Conservation (phyloP, 1,139 yeast genomes). For the Pneumocystis oryctolagi region DNA sequence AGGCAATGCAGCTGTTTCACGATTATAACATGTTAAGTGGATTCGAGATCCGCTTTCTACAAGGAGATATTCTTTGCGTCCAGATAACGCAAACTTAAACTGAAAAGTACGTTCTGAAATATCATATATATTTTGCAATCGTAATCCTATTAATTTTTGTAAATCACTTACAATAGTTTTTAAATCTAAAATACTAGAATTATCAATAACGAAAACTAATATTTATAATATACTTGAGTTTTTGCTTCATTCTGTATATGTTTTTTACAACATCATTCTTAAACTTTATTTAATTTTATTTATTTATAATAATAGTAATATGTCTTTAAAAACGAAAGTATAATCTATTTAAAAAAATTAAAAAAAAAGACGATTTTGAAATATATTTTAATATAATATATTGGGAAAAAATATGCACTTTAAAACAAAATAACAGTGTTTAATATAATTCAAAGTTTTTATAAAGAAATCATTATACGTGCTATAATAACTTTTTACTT, state of each 20-base stretch:
- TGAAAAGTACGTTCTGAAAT: slow-evolving; percentile 59
- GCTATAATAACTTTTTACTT: too few species aligned
- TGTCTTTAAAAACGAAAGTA: neutral
- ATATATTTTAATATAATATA: too few species aligned
- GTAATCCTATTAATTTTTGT: slow-evolving; percentile 37
- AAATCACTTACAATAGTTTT: slow-evolving; percentile 45
- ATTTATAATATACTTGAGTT: neutral
- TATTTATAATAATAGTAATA: too few species aligned
- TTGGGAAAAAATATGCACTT: too few species aligned
- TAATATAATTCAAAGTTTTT: too few species aligned
- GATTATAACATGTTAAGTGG: slow-evolving; percentile 64
- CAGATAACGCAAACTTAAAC: slow-evolving; percentile 70
- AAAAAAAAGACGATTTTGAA: neutral
- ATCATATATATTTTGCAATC: slow-evolving; percentile 78
- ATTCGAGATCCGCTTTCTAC: slow-evolving; percentile 78
- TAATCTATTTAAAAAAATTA: too few species aligned
- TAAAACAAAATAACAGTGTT: neutral
- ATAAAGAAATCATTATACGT: too few species aligned
- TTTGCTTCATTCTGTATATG: neutral
- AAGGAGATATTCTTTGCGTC: slow-evolving; percentile 58
- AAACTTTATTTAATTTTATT: neutral
- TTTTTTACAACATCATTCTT: neutral
- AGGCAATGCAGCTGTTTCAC: slow-evolving; percentile 69
- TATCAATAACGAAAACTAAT: neutral
- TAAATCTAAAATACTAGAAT: neutral